Percentiles rank a stretch among this genome's conserved stretches.
phyloP scores from a whole-genome alignment of 257 asterid genomes.

The Scutellaria barbata region DNA sequence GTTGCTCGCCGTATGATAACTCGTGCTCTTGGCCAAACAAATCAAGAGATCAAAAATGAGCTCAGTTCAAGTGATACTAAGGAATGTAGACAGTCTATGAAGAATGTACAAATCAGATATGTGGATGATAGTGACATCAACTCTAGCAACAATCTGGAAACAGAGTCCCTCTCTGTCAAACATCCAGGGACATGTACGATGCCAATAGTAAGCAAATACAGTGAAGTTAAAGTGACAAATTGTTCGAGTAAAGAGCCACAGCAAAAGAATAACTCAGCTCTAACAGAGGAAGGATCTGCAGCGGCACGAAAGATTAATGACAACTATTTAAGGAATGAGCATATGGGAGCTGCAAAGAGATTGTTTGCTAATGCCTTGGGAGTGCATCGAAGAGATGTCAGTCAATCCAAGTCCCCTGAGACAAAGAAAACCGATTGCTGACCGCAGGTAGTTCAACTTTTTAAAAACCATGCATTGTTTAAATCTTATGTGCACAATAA shows the following conservation, averaged over 20 bases:
- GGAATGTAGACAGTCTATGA: slow-evolving; percentile 33
- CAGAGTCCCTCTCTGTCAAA: slow-evolving; percentile 34
- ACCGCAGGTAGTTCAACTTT: slow-evolving; percentile 23
- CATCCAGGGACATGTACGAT: slow-evolving; percentile 32
- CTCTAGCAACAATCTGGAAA: slow-evolving; percentile 33
- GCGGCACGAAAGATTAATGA: slow-evolving; percentile 39
- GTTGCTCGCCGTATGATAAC: slow-evolving; percentile 96
- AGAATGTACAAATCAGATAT: slow-evolving; percentile 35
- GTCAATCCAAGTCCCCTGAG: slow-evolving; percentile 43
- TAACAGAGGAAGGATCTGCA: slow-evolving; percentile 34
- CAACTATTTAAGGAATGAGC: slow-evolving; percentile 60
- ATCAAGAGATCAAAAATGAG: slow-evolving; percentile 47
- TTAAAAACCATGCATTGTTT: neutral
- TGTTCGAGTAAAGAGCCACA: slow-evolving; percentile 35
- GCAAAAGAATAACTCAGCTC: slow-evolving; percentile 29
- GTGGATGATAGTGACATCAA: slow-evolving; percentile 38
- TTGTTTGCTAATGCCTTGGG: slow-evolving; percentile 92
- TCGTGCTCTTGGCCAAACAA: slow-evolving; percentile 85
- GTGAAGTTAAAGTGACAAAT: slow-evolving; percentile 37
- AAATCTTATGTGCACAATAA: neutral
- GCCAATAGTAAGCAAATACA: slow-evolving; percentile 29
- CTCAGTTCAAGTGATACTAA: slow-evolving; percentile 30
- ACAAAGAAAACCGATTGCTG: slow-evolving; percentile 42
- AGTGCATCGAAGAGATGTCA: slow-evolving; percentile 52
- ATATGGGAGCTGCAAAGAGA: slow-evolving; percentile 92